Conservation (phyloP, 805 yeast species). For the Nakazawaea peltata region DNA sequence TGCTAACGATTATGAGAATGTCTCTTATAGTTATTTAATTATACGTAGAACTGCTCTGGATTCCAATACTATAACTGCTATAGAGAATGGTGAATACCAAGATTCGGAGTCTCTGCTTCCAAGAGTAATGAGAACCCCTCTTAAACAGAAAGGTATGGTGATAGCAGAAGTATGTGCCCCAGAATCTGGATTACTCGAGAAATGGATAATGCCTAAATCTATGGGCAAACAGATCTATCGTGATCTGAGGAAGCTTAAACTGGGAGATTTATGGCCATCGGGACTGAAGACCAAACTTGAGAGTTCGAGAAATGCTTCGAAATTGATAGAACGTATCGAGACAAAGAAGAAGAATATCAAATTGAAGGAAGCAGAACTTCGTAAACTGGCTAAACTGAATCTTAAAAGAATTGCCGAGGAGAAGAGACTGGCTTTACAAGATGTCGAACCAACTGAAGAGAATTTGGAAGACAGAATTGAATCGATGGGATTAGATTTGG, state of each 20-base stretch:
- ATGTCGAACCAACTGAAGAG: conserved; percentile 7
- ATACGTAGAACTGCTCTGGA: conserved; percentile 41
- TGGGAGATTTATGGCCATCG: conserved; percentile 84
- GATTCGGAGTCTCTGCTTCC: conserved; percentile 45
- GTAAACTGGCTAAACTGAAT: conserved; percentile 2
- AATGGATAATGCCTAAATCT: conserved; percentile 82
- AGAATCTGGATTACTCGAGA: conserved; percentile 71
- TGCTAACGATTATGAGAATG: conserved; percentile 62
- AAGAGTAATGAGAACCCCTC: conserved; percentile 62
- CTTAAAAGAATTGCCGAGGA: conserved; percentile 1
- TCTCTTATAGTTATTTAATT: conserved; percentile 68
- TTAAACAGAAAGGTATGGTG: conserved; percentile 78
- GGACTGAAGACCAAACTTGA: conserved; percentile 45
- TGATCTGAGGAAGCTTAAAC: conserved; percentile 80
- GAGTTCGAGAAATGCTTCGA: conserved; percentile 4
- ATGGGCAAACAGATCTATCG: conserved; percentile 68
- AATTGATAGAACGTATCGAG: conserved; percentile 7
- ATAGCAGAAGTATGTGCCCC: conserved; percentile 64
- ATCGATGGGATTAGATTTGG: conserved; percentile 6
- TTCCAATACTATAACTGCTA: not conserved
- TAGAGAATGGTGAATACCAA: too few species aligned
- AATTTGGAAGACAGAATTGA: conserved; percentile 8
- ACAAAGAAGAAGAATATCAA: conserved; percentile 4
- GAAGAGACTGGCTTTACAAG: conserved; percentile 4
- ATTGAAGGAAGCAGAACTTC: conserved; percentile 1